A percentile compares a stretch with the other conserved stretches of the same genome.
phyloP scores from a whole-genome alignment of 345 rosid genomes.

The Rhodomyrtus tomentosa region DNA sequence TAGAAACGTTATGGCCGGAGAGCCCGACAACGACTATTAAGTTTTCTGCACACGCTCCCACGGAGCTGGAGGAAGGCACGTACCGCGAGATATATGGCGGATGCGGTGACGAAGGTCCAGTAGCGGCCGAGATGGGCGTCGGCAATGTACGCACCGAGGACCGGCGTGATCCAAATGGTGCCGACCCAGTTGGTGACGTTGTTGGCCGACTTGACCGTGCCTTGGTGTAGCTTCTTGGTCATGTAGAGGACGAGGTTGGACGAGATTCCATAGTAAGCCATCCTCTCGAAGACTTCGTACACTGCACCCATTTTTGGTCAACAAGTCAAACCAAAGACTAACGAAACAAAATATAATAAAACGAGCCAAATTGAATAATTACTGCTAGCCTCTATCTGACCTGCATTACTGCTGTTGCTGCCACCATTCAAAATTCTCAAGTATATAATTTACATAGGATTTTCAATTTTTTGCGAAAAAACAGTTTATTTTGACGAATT shows the following conservation, averaged over 20 bases:
- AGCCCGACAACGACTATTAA: background rate
- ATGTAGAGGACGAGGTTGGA: conserved; percentile 62
- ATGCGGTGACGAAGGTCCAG: conserved; percentile 52
- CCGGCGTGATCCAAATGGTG: conserved; percentile 68
- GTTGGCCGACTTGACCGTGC: conserved; percentile 73
- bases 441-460: background rate
- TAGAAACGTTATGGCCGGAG: background rate
- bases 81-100: conserved; percentile 48
- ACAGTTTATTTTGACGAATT: background rate
- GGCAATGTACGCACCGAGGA: conserved; percentile 80
- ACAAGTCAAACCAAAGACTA: background rate
- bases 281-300: conserved; percentile 75
- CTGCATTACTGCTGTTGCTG: background rate
- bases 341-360: conserved; percentile 13
- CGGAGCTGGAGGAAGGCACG: background rate
- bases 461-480: background rate
- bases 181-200: conserved; percentile 97
- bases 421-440: conserved; percentile 54
- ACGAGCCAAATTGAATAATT: background rate
- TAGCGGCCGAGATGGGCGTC: conserved; percentile 91
- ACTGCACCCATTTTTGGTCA: conserved; percentile 16
- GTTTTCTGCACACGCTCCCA: background rate
- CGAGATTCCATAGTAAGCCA: conserved; percentile 89
- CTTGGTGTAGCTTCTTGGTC: conserved; percentile 70
- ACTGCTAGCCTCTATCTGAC: background rate